Evolutionary conservation across 2,329 filamentous ascomycete species (phyloP).

Genomic region (Eutypa lata): DNA sequence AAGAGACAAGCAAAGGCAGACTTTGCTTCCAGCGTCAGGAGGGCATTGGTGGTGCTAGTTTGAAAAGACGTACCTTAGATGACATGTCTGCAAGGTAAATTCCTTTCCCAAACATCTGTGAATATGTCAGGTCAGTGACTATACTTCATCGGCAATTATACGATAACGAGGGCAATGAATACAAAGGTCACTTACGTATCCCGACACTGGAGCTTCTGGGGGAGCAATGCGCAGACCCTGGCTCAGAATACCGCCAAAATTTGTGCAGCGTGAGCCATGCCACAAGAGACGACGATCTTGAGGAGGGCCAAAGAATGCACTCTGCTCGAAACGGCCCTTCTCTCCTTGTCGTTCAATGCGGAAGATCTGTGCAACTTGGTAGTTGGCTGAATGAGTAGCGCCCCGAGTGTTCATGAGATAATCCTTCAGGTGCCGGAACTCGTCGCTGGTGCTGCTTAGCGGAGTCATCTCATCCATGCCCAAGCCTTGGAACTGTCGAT

Average conservation of each 20-base stretch:
- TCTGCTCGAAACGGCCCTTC: slow-evolving; percentile 61
- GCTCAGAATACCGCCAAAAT: slow-evolving; percentile 82
- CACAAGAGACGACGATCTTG: slow-evolving; percentile 74
- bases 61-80: slow-evolving; percentile 49
- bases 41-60: neutral
- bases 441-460: slow-evolving; percentile 53
- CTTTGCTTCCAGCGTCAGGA: neutral
- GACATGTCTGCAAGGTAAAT: slow-evolving; percentile 86
- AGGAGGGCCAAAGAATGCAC: slow-evolving; percentile 45
- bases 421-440: slow-evolving; percentile 62
- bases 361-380: slow-evolving; percentile 72
- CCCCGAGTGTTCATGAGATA: slow-evolving; percentile 70
- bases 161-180: neutral
- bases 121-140: neutral
- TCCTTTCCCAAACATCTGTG: slow-evolving; percentile 85
- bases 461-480: slow-evolving; percentile 74
- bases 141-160: neutral
- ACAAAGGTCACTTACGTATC: slow-evolving; percentile 57
- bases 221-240: slow-evolving; percentile 90
- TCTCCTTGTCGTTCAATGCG: slow-evolving; percentile 76
- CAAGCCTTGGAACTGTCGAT: slow-evolving; percentile 69
- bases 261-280: slow-evolving; percentile 82
- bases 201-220: slow-evolving; percentile 72
- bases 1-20: no score
- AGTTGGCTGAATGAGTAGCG: slow-evolving; percentile 59